Evolutionary conservation across 2,329 filamentous ascomycete species (phyloP), one percentile per base, ranked within the genome.

Genomic region (Neonectria neomacrospora): DNA sequence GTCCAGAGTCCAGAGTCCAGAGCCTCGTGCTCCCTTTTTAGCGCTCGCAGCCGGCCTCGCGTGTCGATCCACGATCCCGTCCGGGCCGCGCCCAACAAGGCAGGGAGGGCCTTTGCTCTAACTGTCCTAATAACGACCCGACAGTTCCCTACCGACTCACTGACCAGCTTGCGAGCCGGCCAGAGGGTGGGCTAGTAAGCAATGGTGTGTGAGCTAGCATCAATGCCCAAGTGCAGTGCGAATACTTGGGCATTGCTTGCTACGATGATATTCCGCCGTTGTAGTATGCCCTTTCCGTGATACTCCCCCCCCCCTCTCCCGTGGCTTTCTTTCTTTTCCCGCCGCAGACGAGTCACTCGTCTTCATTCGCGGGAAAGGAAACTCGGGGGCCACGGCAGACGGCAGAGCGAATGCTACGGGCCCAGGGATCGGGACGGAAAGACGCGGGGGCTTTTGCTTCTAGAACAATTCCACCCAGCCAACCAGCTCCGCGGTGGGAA

Each of bases 51-150:
- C 56, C 51, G 64, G 70, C 26, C 61, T 66, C 65, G 66, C 59
- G 54, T 54, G 66, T 64, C 62, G 71, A 73, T 71, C 71, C 68
- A 63, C 59, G 65, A 69, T 72, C 71, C 69, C 69, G 71, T 61
- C 58, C 67, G 67, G 71, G 61, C 71, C 71, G 67, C 71, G 66
- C 47, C 62, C 52, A 63, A 61, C 66, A 69, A 69, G 39, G 10
- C n/a, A 20, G n/a, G n/a, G 16, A 41, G 37, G 37, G 16, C 18
- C 37, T 20, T 20, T 41, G 34, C 34, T 37, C 64, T 48, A 58
- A 58, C 39, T 53, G 34, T 63, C 39, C 37, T 61, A 37, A 63
- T 61, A 37, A 63, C 41, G 37, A 34, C 52, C 51, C 30, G 39
- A 12, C 28, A 39, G 26, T 52, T 34, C 32, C 32, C 32, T 14